Percentiles rank a stretch among this genome's conserved stretches.
phyloP scores from a whole-genome alignment of 306 rosid genomes.

The Cicer bijugum region DNA sequence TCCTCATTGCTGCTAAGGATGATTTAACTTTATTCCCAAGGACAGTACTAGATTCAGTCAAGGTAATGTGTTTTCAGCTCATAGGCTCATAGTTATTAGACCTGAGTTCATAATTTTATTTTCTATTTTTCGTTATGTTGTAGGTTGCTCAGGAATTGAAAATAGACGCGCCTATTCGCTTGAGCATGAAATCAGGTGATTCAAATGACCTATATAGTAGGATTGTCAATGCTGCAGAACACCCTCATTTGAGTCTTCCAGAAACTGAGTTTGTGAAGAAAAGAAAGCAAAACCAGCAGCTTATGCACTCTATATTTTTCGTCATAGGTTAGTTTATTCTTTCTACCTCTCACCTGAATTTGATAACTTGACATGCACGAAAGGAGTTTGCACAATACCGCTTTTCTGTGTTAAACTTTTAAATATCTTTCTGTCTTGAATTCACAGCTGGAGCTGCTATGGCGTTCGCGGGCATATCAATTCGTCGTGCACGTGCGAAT shows the following conservation, averaged over 20 bases:
- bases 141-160: conserved; percentile 78
- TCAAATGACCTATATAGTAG: conserved; percentile 59
- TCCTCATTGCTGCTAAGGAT: conserved; percentile 82
- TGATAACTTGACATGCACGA: conserved; percentile 2
- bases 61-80: conserved; percentile 56
- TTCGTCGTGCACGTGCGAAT: conserved; percentile 66
- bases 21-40: conserved; percentile 80
- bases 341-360: conserved; percentile 25
- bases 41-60: conserved; percentile 71
- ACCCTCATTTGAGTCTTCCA: conserved; percentile 81
- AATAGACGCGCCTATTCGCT: conserved; percentile 70
- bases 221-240: conserved; percentile 70
- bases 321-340: conserved; percentile 64
- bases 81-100: conserved; percentile 7
- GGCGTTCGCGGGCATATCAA: conserved; percentile 66
- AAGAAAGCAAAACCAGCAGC: conserved; percentile 64
- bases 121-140: conserved; percentile 24
- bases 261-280: conserved; percentile 74
- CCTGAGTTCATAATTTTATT: conserved; percentile 17
- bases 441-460: conserved; percentile 79
- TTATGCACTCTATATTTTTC: conserved; percentile 71
- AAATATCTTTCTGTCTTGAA: conserved; percentile 38
- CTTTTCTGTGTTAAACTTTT: conserved; percentile 4
- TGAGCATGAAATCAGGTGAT: conserved; percentile 71
- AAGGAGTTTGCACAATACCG: conserved; percentile 17